Evolutionary conservation across 495 filamentous ascomycete species (phyloP).

Genomic region (Xylaria sp.): DNA sequence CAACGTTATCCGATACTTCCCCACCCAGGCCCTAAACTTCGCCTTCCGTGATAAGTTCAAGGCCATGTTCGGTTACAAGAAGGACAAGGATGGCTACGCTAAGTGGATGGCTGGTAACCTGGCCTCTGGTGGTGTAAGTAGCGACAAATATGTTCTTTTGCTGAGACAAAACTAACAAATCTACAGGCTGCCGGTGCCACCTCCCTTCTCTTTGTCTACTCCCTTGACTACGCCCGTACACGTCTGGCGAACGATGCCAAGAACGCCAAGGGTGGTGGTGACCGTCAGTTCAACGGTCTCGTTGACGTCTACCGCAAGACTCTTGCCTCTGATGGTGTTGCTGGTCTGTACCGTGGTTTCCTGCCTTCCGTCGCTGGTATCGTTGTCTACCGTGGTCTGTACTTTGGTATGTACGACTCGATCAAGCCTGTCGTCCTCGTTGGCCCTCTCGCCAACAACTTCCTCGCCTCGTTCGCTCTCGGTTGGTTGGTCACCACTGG

Average conservation of each 20-base stretch:
- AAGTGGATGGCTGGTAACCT: conserved; percentile 99
- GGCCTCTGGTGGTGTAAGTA: conserved; percentile 98
- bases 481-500: conserved; percentile 99
- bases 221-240: conserved; percentile 99
- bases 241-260: conserved; percentile 99
- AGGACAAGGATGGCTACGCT: conserved; percentile 95
- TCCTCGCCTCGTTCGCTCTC: conserved; percentile 97
- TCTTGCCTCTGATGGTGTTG: conserved; percentile 94
- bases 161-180: conserved; percentile 37
- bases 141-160: not conserved
- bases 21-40: conserved; percentile 99
- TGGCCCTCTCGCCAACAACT: conserved; percentile 93
- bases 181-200: conserved; percentile 95
- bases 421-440: conserved; percentile 98
- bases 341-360: conserved; percentile 99
- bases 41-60: conserved; percentile 99
- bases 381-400: conserved; percentile 99
- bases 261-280: conserved; percentile 94
- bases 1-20: conserved; percentile 99
- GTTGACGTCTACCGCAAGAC: conserved; percentile 99
- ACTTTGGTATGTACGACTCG: conserved; percentile 99
- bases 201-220: conserved; percentile 99
- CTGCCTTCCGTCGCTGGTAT: conserved; percentile 98
- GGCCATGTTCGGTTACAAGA: conserved; percentile 99
- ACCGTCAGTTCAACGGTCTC: conserved; percentile 99